Percentiles rank a stretch among this genome's conserved stretches.
Evolutionary conservation across 164 flowering plant species (phyloP).

Genomic region (Taxillus chinensis): DNA sequence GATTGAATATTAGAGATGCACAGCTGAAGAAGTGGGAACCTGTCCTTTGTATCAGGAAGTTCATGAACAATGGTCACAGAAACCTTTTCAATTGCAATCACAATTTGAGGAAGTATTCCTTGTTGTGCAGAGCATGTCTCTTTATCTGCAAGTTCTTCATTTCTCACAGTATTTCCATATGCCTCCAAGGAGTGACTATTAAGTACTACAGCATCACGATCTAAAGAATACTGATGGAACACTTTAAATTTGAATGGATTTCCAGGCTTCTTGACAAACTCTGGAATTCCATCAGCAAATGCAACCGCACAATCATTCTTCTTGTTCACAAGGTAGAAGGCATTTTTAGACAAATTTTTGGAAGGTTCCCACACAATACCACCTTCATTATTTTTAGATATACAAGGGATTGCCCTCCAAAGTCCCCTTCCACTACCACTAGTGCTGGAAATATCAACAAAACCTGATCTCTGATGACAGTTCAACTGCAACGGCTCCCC

Average conservation of each 20-base stretch:
- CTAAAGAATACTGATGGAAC: constrained; percentile 24
- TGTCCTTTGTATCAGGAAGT: constrained; percentile 48
- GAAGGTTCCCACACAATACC: constrained; percentile 45
- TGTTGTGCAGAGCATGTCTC: constrained; percentile 15
- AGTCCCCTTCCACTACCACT: constrained; percentile 41
- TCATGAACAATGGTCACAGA: constrained; percentile 64
- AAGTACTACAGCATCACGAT: constrained; percentile 12
- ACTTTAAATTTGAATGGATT: constrained; percentile 72
- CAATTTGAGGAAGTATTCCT: constrained; percentile 29
- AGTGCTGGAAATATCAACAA: constrained; percentile 64
- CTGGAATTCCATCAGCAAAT: constrained; percentile 67
- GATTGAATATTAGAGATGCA: constrained; percentile 34
- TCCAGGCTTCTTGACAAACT: constrained; percentile 84
- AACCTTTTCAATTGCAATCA: constrained; percentile 37
- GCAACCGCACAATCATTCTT: constrained; percentile 64
- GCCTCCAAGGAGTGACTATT: constrained; percentile 13
- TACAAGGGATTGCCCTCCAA: constrained; percentile 48
- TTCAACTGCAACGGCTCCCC: constrained; percentile 67
- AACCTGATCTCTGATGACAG: constrained; percentile 42
- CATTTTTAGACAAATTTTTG: constrained; percentile 23
- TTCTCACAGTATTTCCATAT: constrained; percentile 12
- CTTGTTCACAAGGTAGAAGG: constrained; percentile 70
- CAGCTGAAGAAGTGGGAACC: constrained; percentile 56
- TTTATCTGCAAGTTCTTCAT: constrained; percentile 10
- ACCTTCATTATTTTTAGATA: constrained; percentile 38